These are phyloP conservation scores for sunflower (Helianthus annuus) DNA, from an alignment of 129 eudicot species.

Conservation along the genomic window DNA sequence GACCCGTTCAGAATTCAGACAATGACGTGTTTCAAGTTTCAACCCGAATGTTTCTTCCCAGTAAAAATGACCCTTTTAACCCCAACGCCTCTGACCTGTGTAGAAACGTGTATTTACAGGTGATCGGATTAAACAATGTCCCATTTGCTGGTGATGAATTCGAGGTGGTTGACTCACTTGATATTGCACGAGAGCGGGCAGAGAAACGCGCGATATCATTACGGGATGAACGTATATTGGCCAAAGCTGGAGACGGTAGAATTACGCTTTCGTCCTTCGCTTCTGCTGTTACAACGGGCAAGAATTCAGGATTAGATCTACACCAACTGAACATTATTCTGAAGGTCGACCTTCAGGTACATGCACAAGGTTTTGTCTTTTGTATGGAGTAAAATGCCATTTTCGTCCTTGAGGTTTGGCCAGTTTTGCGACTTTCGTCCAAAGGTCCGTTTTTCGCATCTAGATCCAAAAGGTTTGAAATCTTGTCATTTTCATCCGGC, in stretches of 20 bases:
- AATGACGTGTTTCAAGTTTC: neutral
- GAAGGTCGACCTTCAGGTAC: constrained; percentile 96
- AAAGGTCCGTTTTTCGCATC: too few species aligned
- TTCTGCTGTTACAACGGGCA: constrained; percentile 84
- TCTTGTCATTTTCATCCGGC: too few species aligned
- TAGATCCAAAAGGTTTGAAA: too few species aligned
- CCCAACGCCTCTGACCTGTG: neutral
- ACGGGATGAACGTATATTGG: constrained; percentile 70
- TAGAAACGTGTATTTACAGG: constrained; percentile 36
- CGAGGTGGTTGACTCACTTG: constrained; percentile 87
- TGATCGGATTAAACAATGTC: constrained; percentile 86
- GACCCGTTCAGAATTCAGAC: neutral
- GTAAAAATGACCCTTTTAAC: neutral
- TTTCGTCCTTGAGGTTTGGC: too few species aligned
- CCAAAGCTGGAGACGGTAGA: constrained; percentile 87
- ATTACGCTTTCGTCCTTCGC: constrained; percentile 89
- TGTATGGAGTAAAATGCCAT: neutral
- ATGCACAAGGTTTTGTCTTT: constrained; percentile 12
- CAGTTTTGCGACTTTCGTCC: too few species aligned
- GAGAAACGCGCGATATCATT: constrained; percentile 66
- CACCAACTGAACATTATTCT: constrained; percentile 78
- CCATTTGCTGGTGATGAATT: constrained; percentile 95
- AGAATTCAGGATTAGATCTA: constrained; percentile 75
- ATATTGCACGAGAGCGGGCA: constrained; percentile 84
- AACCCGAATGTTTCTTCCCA: neutral